Conservation (phyloP, 2,329 filamentous ascomycete genomes). For the Talaromyces marneffei region DNA sequence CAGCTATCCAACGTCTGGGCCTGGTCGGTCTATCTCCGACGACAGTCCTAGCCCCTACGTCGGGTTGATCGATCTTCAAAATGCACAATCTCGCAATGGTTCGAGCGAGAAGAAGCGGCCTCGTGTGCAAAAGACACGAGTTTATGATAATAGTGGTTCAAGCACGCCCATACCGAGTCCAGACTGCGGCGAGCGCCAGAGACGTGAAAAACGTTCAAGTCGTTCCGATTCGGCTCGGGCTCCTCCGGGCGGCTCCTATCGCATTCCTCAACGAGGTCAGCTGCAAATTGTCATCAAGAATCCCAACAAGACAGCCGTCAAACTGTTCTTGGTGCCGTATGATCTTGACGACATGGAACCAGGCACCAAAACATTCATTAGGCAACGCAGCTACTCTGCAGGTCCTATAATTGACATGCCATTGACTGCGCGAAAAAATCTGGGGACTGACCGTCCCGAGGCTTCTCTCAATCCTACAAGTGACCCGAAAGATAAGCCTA, state of each 20-base stretch:
- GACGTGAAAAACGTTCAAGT: conserved; percentile 54
- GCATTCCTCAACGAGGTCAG: conserved; percentile 89
- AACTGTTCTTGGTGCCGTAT: conserved; percentile 90
- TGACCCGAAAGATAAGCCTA: conserved; percentile 51
- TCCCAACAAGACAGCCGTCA: conserved; percentile 95
- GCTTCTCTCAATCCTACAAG: conserved; percentile 45
- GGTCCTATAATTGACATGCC: conserved; percentile 75
- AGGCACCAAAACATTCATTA: conserved; percentile 90
- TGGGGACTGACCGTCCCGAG: conserved; percentile 50
- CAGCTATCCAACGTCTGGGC: conserved; percentile 68
- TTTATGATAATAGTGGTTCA: conserved; percentile 8
- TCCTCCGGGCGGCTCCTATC: conserved; percentile 82
- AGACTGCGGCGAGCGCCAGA: conserved; percentile 35
- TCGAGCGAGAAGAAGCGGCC: conserved; percentile 28
- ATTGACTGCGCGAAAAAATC: conserved; percentile 36
- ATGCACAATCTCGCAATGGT: conserved; percentile 57
- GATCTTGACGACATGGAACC: conserved; percentile 88
- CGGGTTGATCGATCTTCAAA: conserved; percentile 84
- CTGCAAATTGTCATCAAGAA: conserved; percentile 97
- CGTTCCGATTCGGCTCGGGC: conserved; percentile 57
- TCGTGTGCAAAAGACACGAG: conserved; percentile 19
- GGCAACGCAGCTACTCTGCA: conserved; percentile 86
- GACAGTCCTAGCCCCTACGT: conserved; percentile 96
- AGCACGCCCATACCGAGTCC: conserved; percentile 1
- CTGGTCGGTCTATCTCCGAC: conserved; percentile 59